Conservation (phyloP, 2,329 filamentous ascomycete species). For the Colletotrichum lini region DNA sequence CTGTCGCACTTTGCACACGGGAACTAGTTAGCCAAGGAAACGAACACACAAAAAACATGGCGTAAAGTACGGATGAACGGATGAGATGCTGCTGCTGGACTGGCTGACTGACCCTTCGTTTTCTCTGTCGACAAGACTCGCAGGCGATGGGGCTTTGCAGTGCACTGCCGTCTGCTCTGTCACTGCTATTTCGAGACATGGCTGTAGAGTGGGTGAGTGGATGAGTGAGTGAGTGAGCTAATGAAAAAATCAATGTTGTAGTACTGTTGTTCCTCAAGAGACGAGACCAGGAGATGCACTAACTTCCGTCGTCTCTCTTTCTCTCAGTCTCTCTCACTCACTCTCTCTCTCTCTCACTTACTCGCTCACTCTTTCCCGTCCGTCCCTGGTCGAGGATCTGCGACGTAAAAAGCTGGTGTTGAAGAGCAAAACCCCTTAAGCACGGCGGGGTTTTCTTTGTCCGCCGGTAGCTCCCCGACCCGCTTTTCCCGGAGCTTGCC, state of each 20-base stretch:
- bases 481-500: constrained; percentile 19
- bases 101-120: constrained; percentile 48
- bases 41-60: not conserved
- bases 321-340: no score
- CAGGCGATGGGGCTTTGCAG: constrained; percentile 51
- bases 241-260: no score
- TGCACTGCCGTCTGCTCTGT: constrained; percentile 5
- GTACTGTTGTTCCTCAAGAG: no score
- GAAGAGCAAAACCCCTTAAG: constrained; percentile 12
- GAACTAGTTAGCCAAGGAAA: not conserved
- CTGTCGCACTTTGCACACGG: constrained; percentile 31
- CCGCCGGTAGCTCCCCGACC: constrained; percentile 13
- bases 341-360: no score
- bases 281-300: not conserved
- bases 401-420: constrained; percentile 27
- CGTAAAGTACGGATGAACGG: no score
- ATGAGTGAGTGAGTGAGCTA: not conserved
- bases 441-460: constrained; percentile 28
- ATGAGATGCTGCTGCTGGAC: constrained; percentile 7
- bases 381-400: constrained; percentile 25
- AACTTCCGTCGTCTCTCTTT: not conserved
- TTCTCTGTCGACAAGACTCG: constrained; percentile 51
- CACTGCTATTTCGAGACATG: constrained; percentile 28
- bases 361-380: not conserved
- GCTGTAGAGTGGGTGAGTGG: no score